Evolutionary conservation across 148 eudicot species (phyloP).

Genomic region (Silene conica): DNA sequence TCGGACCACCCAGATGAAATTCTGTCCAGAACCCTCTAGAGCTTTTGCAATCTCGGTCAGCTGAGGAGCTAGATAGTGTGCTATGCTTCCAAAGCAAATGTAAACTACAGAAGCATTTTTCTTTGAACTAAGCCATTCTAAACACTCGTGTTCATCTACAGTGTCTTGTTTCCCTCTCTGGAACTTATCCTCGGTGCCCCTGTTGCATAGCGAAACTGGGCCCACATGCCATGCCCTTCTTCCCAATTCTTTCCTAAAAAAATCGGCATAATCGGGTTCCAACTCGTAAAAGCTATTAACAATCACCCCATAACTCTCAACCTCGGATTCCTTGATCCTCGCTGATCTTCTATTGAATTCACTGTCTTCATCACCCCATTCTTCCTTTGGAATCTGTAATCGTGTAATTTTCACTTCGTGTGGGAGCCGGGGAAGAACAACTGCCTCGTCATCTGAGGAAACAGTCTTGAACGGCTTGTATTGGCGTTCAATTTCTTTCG

Average conservation of each 20-base stretch:
- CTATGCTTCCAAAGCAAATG: constrained; percentile 45
- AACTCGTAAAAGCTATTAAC: constrained; percentile 69
- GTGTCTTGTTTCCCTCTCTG: constrained; percentile 38
- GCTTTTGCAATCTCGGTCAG: constrained; percentile 47
- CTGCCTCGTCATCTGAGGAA: constrained; percentile 38
- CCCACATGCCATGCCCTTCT: constrained; percentile 60
- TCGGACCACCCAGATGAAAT: constrained; percentile 60
- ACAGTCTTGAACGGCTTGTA: constrained; percentile 33
- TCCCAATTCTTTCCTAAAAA: constrained; percentile 39
- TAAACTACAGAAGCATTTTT: constrained; percentile 36
- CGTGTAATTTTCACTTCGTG: constrained; percentile 31
- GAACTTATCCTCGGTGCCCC: constrained; percentile 27
- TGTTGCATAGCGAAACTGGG: constrained; percentile 45
- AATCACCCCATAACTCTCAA: constrained; percentile 45
- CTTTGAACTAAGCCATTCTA: constrained; percentile 49
- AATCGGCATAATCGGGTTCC: constrained; percentile 50
- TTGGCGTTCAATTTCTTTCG: constrained; percentile 17
- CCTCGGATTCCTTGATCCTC: constrained; percentile 27
- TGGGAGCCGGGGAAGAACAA: constrained; percentile 40
- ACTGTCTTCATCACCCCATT: constrained; percentile 2
- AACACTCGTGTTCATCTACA: constrained; percentile 37
- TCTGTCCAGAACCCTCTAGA: constrained; percentile 42
- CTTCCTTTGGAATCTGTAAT: constrained; percentile 19
- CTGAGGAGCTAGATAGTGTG: constrained; percentile 20
- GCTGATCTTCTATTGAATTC: constrained; percentile 4